Conservation (phyloP, 2,329 filamentous ascomycete genomes). For the Phaeosphaeriaceae sp. region DNA sequence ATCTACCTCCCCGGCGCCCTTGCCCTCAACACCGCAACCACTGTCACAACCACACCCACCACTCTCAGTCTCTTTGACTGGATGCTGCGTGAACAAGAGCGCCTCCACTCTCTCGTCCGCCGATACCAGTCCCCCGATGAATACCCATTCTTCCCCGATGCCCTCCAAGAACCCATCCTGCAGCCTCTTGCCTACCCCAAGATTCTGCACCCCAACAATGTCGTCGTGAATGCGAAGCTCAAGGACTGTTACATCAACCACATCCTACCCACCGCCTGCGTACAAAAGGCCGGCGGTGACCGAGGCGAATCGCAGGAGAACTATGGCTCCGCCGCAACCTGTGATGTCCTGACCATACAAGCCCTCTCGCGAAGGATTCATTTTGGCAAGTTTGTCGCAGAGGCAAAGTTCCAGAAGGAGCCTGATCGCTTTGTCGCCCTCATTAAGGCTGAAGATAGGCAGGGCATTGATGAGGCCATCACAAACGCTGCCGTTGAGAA, state of each 20-base stretch:
- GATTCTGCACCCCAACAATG: constrained; percentile 85
- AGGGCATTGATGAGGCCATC: constrained; percentile 86
- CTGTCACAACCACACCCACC: constrained; percentile 81
- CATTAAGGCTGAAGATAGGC: constrained; percentile 80
- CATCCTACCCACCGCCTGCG: constrained; percentile 84
- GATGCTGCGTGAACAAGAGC: constrained; percentile 89
- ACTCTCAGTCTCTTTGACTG: constrained; percentile 90
- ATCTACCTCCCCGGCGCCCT: constrained; percentile 87
- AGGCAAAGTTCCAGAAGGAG: constrained; percentile 90
- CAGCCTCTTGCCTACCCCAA: constrained; percentile 84
- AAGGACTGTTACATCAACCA: constrained; percentile 82
- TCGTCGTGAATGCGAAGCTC: constrained; percentile 88
- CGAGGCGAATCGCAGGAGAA: constrained; percentile 89
- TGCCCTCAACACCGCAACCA: constrained; percentile 72
- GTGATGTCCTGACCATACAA: constrained; percentile 89
- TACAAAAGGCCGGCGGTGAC: constrained; percentile 77
- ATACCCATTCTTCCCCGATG: constrained; percentile 92
- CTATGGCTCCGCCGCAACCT: constrained; percentile 90
- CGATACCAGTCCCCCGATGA: constrained; percentile 97
- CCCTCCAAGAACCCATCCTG: constrained; percentile 80
- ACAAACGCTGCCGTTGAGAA: constrained; percentile 88
- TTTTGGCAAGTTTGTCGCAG: constrained; percentile 98
- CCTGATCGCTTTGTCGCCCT: constrained; percentile 78
- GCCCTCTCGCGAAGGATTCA: constrained; percentile 89
- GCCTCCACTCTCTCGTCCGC: constrained; percentile 87